Evolutionary conservation across 805 yeast species (phyloP).

Genomic region (Pichia pseudocactophila): DNA sequence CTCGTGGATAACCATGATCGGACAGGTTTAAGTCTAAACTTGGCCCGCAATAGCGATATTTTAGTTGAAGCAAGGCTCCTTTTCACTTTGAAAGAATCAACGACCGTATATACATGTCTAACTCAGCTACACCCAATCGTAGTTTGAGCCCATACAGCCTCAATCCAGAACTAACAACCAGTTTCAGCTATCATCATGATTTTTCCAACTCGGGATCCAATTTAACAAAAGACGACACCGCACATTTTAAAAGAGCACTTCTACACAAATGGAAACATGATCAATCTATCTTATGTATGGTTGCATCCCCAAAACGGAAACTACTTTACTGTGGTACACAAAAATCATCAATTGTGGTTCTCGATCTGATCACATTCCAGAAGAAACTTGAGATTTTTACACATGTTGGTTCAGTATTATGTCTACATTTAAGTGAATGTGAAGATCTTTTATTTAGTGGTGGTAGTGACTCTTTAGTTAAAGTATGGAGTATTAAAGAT

Average conservation of each 20-base stretch:
- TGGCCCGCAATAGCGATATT: too few species aligned
- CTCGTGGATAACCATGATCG: too few species aligned
- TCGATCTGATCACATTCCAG: conserved; percentile 58
- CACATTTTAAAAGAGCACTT: conserved; percentile 7
- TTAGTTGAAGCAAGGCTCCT: background rate
- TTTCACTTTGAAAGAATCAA: background rate
- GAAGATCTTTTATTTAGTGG: conserved; percentile 69
- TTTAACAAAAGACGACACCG: conserved; percentile 10
- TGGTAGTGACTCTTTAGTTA: conserved; percentile 82
- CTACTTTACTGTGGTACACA: conserved; percentile 86
- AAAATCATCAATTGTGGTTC: conserved; percentile 66
- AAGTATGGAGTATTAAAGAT: conserved; percentile 64
- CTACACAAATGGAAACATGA: conserved; percentile 71
- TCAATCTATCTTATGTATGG: conserved; percentile 65
- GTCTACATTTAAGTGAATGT: conserved; percentile 46
- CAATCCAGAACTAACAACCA: conserved; percentile 3
- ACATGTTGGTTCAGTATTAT: conserved; percentile 68
- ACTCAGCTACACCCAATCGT: background rate
- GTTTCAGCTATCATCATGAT: conserved; percentile 12
- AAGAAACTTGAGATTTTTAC: conserved; percentile 44
- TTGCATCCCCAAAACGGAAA: conserved; percentile 47
- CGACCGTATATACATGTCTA: background rate
- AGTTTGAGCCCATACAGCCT: background rate
- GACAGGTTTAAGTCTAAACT: too few species aligned
- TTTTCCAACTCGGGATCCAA: conserved; percentile 2